Conservation (phyloP, 2,329 filamentous ascomycete species). For the Truncatella angustata region DNA sequence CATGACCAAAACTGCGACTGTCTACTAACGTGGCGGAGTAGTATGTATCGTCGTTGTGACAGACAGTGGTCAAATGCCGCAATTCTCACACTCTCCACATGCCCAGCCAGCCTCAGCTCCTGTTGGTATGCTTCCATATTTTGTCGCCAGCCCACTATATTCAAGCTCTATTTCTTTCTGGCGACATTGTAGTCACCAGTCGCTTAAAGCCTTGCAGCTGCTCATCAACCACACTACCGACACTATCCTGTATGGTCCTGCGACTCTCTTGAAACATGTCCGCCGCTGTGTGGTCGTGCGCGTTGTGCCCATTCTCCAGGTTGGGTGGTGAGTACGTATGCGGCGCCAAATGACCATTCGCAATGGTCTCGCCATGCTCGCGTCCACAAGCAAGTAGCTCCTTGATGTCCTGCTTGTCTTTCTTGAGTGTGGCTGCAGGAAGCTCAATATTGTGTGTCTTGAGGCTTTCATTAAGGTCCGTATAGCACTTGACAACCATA, state of each 20-base stretch:
- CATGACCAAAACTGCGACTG: too few species aligned
- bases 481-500: slow-evolving; percentile 27
- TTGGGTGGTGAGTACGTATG: slow-evolving; percentile 13
- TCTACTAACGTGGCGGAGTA: too few species aligned
- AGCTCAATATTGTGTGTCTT: slow-evolving; percentile 19
- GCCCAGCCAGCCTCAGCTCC: background rate
- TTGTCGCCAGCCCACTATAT: background rate
- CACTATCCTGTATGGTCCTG: slow-evolving; percentile 20
- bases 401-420: slow-evolving; percentile 31
- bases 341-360: slow-evolving; percentile 23
- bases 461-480: slow-evolving; percentile 23
- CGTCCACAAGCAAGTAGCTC: slow-evolving; percentile 30
- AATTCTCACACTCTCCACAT: background rate
- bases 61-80: too few species aligned
- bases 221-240: slow-evolving; percentile 24
- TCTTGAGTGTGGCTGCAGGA: background rate
- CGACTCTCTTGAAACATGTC: slow-evolving; percentile 29
- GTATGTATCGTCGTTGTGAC: too few species aligned
- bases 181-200: slow-evolving; percentile 11
- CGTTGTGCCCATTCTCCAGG: slow-evolving; percentile 17
- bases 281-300: slow-evolving; percentile 25
- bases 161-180: slow-evolving; percentile 9
- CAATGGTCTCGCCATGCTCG: slow-evolving; percentile 29
- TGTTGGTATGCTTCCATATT: background rate
- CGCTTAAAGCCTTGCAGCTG: slow-evolving; percentile 22